Evolutionary conservation across 768 basidiomycete species (phyloP).

Genomic region (Xerocomus potaroensis): DNA sequence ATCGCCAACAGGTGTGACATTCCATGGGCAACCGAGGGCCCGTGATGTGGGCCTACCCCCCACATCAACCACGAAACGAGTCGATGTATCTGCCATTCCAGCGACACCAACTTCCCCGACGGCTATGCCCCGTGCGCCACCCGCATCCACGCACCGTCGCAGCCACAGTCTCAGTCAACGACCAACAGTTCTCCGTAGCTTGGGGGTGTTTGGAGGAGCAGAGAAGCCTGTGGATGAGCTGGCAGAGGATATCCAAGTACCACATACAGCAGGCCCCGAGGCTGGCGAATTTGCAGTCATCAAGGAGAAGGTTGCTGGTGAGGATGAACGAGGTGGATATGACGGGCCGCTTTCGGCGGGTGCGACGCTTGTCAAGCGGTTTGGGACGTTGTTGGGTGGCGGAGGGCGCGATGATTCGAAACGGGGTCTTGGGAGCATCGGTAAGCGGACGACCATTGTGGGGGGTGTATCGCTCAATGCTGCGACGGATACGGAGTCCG

Average conservation of each 20-base stretch:
- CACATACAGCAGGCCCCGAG: conserved; percentile 67
- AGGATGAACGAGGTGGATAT: conserved; percentile 23
- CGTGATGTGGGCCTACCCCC: conserved; percentile 55
- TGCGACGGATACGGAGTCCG: conserved; percentile 34
- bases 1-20: conserved; percentile 56
- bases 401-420: conserved; percentile 46
- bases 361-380: conserved; percentile 71
- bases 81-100: conserved; percentile 25
- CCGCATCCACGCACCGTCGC: conserved; percentile 73
- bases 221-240: conserved; percentile 41
- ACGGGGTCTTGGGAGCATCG: conserved; percentile 33
- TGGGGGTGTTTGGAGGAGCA: conserved; percentile 54
- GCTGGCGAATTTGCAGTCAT: conserved; percentile 47
- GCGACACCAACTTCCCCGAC: conserved; percentile 27
- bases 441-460: conserved; percentile 51
- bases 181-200: conserved; percentile 49
- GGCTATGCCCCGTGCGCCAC: conserved; percentile 60
- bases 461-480: conserved; percentile 37
- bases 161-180: conserved; percentile 83
- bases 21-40: conserved; percentile 60
- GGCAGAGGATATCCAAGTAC: conserved; percentile 37
- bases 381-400: conserved; percentile 56
- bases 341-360: conserved; percentile 47
- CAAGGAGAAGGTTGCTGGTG: conserved; percentile 27
- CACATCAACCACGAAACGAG: conserved; percentile 23